Conservation (phyloP, 768 basidiomycete species). For the Pholiota microspora region DNA sequence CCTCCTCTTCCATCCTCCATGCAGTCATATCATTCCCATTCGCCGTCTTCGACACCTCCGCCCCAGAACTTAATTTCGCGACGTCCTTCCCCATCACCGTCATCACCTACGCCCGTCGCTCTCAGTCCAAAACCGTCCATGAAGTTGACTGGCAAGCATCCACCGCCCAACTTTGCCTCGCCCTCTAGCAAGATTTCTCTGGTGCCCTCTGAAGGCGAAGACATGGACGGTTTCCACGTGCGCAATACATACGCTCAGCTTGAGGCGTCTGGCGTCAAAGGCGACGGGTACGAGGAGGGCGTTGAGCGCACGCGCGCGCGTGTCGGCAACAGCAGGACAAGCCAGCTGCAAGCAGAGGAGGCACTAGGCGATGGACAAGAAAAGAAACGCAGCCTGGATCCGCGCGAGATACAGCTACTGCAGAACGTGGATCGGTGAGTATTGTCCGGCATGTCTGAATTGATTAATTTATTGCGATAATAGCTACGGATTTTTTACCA, state of each 20-base stretch:
- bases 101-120: constrained; percentile 20
- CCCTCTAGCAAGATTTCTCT: constrained; percentile 45
- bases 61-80: background rate
- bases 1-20: constrained; percentile 35
- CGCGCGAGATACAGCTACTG: constrained; percentile 73
- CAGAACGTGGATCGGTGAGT: constrained; percentile 84
- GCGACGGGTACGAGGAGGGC: constrained; percentile 93
- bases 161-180: constrained; percentile 15
- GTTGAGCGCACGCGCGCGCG: constrained; percentile 85
- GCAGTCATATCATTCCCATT: constrained; percentile 15
- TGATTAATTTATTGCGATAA: constrained; percentile 5
- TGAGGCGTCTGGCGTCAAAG: constrained; percentile 87
- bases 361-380: constrained; percentile 56
- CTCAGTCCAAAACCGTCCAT: constrained; percentile 28
- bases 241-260: constrained; percentile 87
- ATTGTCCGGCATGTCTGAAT: constrained; percentile 2
- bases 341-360: constrained; percentile 53
- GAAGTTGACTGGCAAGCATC: constrained; percentile 17
- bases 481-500: constrained; percentile 91
- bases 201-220: constrained; percentile 75
- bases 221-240: constrained; percentile 79
- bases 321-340: constrained; percentile 25
- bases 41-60: constrained; percentile 27
- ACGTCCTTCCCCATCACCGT: constrained; percentile 15
- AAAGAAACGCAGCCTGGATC: constrained; percentile 63